Evolutionary conservation across 768 basidiomycete genomes (phyloP).

Genomic region (Fomitopsis serialis): DNA sequence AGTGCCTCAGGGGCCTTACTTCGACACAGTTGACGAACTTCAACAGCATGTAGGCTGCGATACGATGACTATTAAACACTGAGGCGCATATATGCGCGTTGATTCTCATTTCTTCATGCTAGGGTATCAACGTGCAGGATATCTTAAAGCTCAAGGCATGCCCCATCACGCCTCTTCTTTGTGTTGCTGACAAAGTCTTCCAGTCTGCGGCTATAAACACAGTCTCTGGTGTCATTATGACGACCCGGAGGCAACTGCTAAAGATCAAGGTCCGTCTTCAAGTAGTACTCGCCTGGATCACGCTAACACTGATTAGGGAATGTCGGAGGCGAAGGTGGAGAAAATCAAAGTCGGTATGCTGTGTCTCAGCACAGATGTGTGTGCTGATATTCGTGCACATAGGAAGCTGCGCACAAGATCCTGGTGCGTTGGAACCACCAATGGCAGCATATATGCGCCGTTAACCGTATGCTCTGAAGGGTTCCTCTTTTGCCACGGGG

Average conservation of each 20-base stretch:
- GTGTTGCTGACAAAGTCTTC: constrained; percentile 1
- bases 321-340: constrained; percentile 96
- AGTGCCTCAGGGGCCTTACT: constrained; percentile 47
- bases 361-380: not conserved
- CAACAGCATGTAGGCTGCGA: constrained; percentile 61
- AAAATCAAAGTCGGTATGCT: constrained; percentile 72
- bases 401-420: constrained; percentile 91
- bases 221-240: constrained; percentile 86
- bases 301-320: constrained; percentile 49
- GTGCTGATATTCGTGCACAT: not conserved
- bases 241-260: constrained; percentile 79
- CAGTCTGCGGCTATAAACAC: constrained; percentile 81
- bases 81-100: not conserved
- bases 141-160: constrained; percentile 85
- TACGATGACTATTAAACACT: not conserved
- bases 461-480: constrained; percentile 37
- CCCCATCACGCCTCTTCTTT: constrained; percentile 3
- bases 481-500: constrained; percentile 88
- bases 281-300: not conserved
- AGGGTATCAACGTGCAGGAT: constrained; percentile 96
- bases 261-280: constrained; percentile 76
- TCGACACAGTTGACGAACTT: constrained; percentile 79
- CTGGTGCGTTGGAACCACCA: constrained; percentile 41
- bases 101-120: not conserved
- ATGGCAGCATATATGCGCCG: not conserved